A percentile compares a stretch with the other conserved stretches of the same genome.
These are phyloP conservation scores for Xylariales sp. DNA, from an alignment of 2,329 filamentous ascomycete genomes.

Conservation along the genomic window DNA sequence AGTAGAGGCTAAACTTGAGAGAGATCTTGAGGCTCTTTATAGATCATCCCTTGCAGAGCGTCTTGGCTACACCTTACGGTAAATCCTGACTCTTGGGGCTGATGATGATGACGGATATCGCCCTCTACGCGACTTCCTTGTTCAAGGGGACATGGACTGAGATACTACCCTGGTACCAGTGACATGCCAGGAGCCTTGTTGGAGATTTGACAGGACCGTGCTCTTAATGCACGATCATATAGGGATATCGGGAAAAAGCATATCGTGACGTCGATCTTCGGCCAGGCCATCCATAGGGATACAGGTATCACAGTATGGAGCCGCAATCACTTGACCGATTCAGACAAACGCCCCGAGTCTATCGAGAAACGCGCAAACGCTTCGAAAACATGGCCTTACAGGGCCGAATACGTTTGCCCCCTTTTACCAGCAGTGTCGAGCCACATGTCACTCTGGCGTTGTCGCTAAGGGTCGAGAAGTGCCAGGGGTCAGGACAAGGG, in stretches of 20 bases:
- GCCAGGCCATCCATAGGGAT: not conserved
- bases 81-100: not conserved
- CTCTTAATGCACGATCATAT: conserved; percentile 3
- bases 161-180: not conserved
- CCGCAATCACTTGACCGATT: no score
- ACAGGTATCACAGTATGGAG: not conserved
- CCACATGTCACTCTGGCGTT: no score
- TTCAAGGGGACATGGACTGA: not conserved
- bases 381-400: no score
- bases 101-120: conserved; percentile 2
- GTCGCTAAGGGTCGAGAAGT: no score
- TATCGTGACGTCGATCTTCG: conserved; percentile 1
- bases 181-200: not conserved
- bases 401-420: no score
- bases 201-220: conserved; percentile 7
- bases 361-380: no score
- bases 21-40: not conserved
- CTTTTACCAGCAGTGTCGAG: no score
- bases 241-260: not conserved
- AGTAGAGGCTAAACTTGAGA: not conserved
- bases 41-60: not conserved
- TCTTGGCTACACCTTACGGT: not conserved
- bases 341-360: no score
- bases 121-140: not conserved
- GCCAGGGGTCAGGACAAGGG: no score